phyloP scores from a whole-genome alignment of 2,329 filamentous ascomycete genomes.

The Diaporthe caulivora region DNA sequence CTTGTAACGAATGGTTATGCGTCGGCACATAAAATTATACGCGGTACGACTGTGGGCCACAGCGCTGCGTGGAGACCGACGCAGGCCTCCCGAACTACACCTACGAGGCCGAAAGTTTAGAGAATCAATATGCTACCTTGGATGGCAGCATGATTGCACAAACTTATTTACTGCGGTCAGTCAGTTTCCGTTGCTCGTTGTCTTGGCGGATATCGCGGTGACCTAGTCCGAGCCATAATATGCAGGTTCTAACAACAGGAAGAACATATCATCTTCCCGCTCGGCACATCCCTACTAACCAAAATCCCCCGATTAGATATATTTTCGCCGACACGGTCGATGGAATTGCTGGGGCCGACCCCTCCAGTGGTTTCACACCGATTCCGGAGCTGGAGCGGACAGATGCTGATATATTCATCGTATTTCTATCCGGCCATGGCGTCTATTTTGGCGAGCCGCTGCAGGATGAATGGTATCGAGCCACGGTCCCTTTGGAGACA shows the following conservation, averaged over 20 bases:
- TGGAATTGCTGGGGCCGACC: not conserved
- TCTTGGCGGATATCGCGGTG: too few relatives aligned
- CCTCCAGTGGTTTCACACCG: not conserved
- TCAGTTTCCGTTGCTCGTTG: too few relatives aligned
- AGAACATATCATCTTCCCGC: too few relatives aligned
- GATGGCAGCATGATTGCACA: too few relatives aligned
- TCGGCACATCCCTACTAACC: too few relatives aligned
- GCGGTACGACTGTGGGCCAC: conserved; percentile 31
- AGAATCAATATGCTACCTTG: not conserved
- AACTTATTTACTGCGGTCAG: not conserved
- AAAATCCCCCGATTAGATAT: not conserved
- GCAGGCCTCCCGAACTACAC: conserved; percentile 6
- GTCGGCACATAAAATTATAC: conserved; percentile 22
- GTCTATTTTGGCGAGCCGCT: not conserved
- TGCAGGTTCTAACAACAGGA: too few relatives aligned
- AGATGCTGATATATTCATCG: not conserved
- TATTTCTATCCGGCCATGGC: not conserved
- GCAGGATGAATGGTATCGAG: conserved; percentile 2
- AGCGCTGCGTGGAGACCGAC: too few relatives aligned
- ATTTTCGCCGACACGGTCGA: not conserved
- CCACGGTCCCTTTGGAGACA: not conserved
- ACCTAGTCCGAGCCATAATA: too few relatives aligned
- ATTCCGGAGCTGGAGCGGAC: not conserved
- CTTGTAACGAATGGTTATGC: conserved; percentile 25
- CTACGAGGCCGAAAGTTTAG: conserved; percentile 19